Base-by-base conservation (phyloP, 257 asterid genomes). In the Linderniella brevidens region DNA sequence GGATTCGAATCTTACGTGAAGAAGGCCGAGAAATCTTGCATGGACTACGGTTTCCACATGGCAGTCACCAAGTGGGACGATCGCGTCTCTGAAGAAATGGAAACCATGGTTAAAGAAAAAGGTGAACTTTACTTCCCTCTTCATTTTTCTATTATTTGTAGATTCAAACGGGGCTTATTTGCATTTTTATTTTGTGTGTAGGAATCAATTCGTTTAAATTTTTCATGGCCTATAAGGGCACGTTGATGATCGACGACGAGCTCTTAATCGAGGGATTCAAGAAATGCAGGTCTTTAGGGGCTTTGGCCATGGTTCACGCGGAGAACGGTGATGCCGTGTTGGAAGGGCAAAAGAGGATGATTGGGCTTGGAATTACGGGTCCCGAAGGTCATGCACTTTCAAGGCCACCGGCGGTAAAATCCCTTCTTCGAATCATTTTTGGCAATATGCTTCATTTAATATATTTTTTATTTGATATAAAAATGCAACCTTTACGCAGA, bases 21-120 rank as follows among this genome's bases (percentile, higher is more conserved):
- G 52, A 90, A 90, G 62, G 82, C 98, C 17, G 68, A 72, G 73
- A 69, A n/a, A 36, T 74, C 96, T n/a, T 67, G 71, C 75, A 90
- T 81, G 94, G 98, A 90, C 68, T 90, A 90, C 63, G 98, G 98
- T 42, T 85, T 90, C 75, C 98, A 90, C 70, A 81, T 90, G 96
- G 94, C 98, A 52, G 60, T 90, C 64, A 90, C 98, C 17, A 90
- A 90, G 66, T 90, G 96, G 96, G 94, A 90, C 64, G 94, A 79
- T 53, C 59, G 73, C 40, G 88, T 90, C 42, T 67, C 93, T 35
- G 58, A 57, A 55, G 96, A 90, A 61, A 90, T 85, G 93, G 98
- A 90, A 65, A 57, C 75, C 64, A 84, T 90, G 94, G 98, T 90
- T 50, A 75, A 84, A 56, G 96, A 81, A 63, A 84, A 78, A 64